Percentiles rank a stretch among this genome's conserved stretches.
These are phyloP conservation scores for Oryza glaberrima DNA, from an alignment of 176 grass and related monocot genomes.

Conservation along the genomic window DNA sequence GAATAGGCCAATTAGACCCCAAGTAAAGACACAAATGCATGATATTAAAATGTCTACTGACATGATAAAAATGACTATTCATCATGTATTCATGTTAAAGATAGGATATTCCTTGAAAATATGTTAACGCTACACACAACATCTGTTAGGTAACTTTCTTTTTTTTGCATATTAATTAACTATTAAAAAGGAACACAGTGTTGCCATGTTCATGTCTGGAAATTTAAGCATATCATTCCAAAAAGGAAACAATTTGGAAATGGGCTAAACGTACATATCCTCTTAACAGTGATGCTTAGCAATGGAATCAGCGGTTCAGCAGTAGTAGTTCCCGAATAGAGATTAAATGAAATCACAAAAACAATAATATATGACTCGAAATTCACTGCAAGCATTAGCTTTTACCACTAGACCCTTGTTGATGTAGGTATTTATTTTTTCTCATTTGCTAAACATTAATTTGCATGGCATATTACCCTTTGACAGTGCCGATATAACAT, in stretches of 20 bases:
- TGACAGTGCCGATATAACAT: background rate
- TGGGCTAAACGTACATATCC: background rate
- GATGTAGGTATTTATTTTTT: background rate
- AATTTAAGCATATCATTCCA: constrained; percentile 13
- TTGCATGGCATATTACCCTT: constrained; percentile 23
- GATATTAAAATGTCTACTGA: background rate
- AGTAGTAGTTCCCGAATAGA: background rate
- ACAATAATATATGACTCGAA: constrained; percentile 1
- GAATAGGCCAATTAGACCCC: background rate
- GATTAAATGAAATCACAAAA: constrained; percentile 7
- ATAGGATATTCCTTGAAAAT: constrained; percentile 2
- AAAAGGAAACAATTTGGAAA: background rate
- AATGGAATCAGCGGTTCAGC: background rate
- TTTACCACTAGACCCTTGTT: constrained; percentile 8
- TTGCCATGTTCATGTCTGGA: background rate
- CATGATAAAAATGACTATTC: background rate
- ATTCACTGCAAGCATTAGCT: background rate
- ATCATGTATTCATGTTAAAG: constrained; percentile 26
- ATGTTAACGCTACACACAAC: background rate
- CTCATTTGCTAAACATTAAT: constrained; percentile 5
- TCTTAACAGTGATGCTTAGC: constrained; percentile 12
- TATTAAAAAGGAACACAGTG: constrained; percentile 1
- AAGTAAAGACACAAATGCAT: background rate
- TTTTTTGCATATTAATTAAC: background rate
- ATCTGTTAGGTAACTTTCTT: background rate